These are phyloP conservation scores for Elasticomyces elasticus DNA, from an alignment of 495 filamentous ascomycete genomes.

Conservation along the genomic window DNA sequence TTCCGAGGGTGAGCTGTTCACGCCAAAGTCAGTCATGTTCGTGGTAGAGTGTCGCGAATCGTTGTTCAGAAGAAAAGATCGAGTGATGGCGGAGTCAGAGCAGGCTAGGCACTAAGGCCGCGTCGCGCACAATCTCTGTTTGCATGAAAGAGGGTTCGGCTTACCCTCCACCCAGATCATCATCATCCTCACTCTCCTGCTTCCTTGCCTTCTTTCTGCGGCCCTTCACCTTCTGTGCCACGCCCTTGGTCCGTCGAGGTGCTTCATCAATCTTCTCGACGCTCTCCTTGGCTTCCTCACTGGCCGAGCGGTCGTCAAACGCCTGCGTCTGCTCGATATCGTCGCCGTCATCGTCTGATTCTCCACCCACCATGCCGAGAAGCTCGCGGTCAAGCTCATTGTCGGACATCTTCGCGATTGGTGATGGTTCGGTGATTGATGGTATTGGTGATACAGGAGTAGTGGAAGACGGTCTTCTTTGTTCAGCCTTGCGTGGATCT, in stretches of 20 bases:
- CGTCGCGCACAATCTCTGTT: neutral
- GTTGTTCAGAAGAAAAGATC: neutral
- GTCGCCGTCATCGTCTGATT: slow-evolving; percentile 20
- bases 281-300: slow-evolving; percentile 10
- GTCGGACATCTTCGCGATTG: slow-evolving; percentile 18
- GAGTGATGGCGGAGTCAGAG: neutral
- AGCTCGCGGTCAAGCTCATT: slow-evolving; percentile 25
- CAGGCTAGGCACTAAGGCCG: neutral
- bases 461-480: neutral
- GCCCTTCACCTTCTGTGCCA: slow-evolving; percentile 18
- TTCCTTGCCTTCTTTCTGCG: slow-evolving; percentile 7
- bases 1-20: slow-evolving; percentile 15
- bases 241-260: slow-evolving; percentile 4
- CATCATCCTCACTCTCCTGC: slow-evolving; percentile 15
- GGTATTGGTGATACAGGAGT: neutral
- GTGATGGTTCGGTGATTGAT: neutral
- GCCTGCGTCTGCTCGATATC: slow-evolving; percentile 9
- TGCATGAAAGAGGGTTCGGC: neutral
- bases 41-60: neutral
- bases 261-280: slow-evolving; percentile 18
- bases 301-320: neutral
- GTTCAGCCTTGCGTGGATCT: neutral
- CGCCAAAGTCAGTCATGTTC: neutral
- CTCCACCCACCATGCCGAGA: slow-evolving; percentile 25
- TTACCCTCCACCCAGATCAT: slow-evolving; percentile 8